Base-by-base conservation (phyloP, 169 alveolate species). In the Cystoisospora suis region DNA sequence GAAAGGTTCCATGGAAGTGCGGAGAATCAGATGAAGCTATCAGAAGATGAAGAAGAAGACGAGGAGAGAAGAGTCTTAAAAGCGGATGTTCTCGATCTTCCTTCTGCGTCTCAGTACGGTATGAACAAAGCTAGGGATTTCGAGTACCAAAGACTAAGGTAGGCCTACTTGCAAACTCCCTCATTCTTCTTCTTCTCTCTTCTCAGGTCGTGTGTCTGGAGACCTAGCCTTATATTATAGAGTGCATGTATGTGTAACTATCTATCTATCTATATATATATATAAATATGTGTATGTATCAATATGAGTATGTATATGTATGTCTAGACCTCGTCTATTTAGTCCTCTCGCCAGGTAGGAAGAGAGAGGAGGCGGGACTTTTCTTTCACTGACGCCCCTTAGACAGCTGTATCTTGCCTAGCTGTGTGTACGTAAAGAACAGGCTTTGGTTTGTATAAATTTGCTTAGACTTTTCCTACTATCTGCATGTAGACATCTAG, bases 41-140 rank as follows among this genome's bases (percentile, higher is more conserved):
- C n/a, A n/a, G n/a, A n/a, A n/a, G n/a, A n/a, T n/a, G 65, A 53
- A 53, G 65, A 53, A 23, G 65, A 53, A 53, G 23, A 53, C 65
- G 65, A 12, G 65, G n/a, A n/a, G n/a, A n/a, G n/a, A n/a, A n/a
- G n/a, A n/a, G n/a, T n/a, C n/a, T n/a, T n/a, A n/a, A n/a, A 56
- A 15, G 90, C 42, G 2, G 90, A 85, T 23, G 90, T 61, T 12
- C 59, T 85, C 42, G 90, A 85, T 12, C 27, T 85, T 42, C 90
- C 90, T 32, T 85, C 90, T 4, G 90, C 90, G 34, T 44, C 75
- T 1, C 90, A 85, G 72, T 85, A 85, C 79, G 90, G 90, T n/a
- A 46, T 56, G 27, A 44, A 61, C 20, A 49, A 81, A 45, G 69
- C 90, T 23, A 17, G 90, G 75, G 80, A 85, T 45, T 85, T 85